phyloP scores from a whole-genome alignment of 1,284 basidiomycete genomes.

The Ceratobasidium sp. region DNA sequence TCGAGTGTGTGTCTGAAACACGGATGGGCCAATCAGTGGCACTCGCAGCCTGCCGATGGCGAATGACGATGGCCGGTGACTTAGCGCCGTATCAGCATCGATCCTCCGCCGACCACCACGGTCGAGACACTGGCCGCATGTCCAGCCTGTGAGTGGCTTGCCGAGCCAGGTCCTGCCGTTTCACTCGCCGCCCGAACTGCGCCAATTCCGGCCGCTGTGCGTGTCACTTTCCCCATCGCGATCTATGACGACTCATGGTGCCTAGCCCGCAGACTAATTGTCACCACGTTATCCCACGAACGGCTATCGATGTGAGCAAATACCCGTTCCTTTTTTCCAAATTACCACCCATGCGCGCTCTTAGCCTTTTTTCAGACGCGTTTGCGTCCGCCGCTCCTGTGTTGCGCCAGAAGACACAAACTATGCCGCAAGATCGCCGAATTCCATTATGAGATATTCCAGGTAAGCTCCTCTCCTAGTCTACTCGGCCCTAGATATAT shows the following conservation, averaged over 20 bases:
- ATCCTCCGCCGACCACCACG: neutral
- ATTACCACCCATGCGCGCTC: neutral
- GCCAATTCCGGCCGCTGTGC: neutral
- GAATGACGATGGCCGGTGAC: neutral
- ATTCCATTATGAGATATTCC: constrained; percentile 14
- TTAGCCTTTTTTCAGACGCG: constrained; percentile 6
- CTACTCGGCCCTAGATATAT: neutral
- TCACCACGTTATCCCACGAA: too few species aligned
- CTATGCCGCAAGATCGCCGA: neutral
- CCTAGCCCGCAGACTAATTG: too few species aligned
- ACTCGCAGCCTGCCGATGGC: neutral
- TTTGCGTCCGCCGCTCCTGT: neutral
- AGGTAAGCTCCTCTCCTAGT: neutral
- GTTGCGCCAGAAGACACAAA: neutral
- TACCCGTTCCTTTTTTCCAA: neutral
- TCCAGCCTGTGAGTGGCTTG: neutral
- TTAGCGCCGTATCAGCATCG: constrained; percentile 1
- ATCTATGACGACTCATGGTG: neutral
- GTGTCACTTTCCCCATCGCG: neutral
- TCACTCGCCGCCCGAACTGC: neutral
- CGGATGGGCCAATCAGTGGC: constrained; percentile 11
- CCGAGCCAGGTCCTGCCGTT: neutral
- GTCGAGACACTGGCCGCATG: constrained; percentile 5
- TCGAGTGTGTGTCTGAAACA: neutral
- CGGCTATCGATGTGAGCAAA: too few species aligned